Evolutionary conservation across 306 rosid genomes (phyloP), one percentile per base, ranked within the genome.

Genomic region (Canavalia ensiformis): DNA sequence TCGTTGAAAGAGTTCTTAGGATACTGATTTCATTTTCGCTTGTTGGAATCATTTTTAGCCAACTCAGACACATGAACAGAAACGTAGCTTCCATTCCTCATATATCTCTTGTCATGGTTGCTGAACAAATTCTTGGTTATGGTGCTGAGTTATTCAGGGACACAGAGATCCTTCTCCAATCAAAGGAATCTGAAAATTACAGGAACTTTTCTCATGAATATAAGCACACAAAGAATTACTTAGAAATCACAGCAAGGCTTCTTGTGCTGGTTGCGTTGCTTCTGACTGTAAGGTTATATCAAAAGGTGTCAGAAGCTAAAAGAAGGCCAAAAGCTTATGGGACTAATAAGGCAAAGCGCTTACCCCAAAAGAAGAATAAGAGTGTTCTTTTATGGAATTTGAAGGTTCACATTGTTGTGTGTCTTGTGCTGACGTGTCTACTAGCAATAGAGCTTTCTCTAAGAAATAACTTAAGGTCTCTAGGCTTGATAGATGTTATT

Each of bases 61-160:
- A 78, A 68, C 47, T 78, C 8, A 8, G 7, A 12, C 56, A 68
- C 69, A 68, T 78, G 82, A 78, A 68, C 9, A 18, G 33, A 56
- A 78, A 68, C 29, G 3, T 3, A 58, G 30, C 42, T 25, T 68
- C 7, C 47, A 55, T 45, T 78, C 58, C 82, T 68, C 62, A 68
- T 47, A n/a, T 78, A 30, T 78, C 76, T 30, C 69, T 78, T 37
- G 29, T 30, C 47, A 68, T 68, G 69, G 37, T 78, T 78, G 65
- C 82, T 45, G 29, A 68, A 12, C 57, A 42, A 30, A 78, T 78
- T 28, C 55, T 68, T 78, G 82, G 82, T 67, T 54, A 66, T 55
- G 7, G 33, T 39, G 75, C 75, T 37, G 82, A 78, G 25, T 30
- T 78, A 47, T 6, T 54, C 3, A 8, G 57, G 34, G n/a, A 3